Percentiles rank a stretch among this genome's conserved stretches.
These are phyloP conservation scores for Taphrina betulina DNA, from an alignment of 1,139 yeast species.

Conservation along the genomic window DNA sequence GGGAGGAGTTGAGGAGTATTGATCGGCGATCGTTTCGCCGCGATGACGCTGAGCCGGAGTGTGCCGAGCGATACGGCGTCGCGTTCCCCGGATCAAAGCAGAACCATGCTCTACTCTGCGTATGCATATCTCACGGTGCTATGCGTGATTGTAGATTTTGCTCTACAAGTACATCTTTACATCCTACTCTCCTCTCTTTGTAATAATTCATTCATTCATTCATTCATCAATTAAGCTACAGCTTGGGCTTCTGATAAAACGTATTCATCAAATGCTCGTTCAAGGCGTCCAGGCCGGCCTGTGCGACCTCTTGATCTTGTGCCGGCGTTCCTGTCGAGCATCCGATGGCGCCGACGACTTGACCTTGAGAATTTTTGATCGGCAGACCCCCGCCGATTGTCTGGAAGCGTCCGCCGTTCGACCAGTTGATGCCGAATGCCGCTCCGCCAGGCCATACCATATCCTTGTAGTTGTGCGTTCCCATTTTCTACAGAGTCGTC, in stretches of 20 bases:
- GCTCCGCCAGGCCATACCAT: constrained; percentile 31
- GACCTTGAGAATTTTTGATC: constrained; percentile 14
- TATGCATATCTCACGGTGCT: too few relatives aligned
- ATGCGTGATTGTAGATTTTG: too few relatives aligned
- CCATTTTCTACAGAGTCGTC: too few relatives aligned
- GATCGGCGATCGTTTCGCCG: too few relatives aligned
- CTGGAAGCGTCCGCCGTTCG: constrained; percentile 27
- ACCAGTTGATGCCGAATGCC: constrained; percentile 25
- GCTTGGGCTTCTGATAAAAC: constrained; percentile 5
- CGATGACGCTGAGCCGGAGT: too few relatives aligned
- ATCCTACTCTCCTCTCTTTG: too few relatives aligned
- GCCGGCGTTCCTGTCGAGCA: constrained; percentile 30
- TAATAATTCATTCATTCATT: too few relatives aligned
- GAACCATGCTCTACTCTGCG: too few relatives aligned
- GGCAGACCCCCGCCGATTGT: constrained; percentile 28
- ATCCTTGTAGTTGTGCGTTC: constrained; percentile 24
- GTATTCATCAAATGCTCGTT: constrained; percentile 13
- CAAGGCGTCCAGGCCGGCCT: constrained; percentile 19
- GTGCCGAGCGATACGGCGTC: too few relatives aligned
- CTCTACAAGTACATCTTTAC: too few relatives aligned
- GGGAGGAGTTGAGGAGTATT: neutral
- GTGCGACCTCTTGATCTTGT: constrained; percentile 29
- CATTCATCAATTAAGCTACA: neutral
- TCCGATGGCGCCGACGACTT: constrained; percentile 25
- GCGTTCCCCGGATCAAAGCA: too few relatives aligned